Base-by-base conservation (phyloP, 139 green algal species). In the Bryopsis sp. region DNA sequence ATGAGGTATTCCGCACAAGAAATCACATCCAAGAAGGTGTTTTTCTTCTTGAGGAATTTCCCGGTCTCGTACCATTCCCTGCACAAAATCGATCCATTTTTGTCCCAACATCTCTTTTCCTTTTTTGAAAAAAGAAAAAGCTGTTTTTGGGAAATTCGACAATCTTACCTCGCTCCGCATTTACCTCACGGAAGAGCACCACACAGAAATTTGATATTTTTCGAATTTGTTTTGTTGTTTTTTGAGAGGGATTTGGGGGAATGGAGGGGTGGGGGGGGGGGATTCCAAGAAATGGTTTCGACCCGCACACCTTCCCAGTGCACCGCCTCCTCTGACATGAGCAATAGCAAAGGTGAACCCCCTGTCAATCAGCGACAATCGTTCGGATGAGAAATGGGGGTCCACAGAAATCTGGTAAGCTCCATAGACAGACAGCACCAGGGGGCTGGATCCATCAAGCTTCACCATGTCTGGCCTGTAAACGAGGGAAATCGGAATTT, bases 21-120 rank as follows among this genome's bases (percentile, higher is more conserved):
- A 68, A 95, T 89, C 65, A 92, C 88, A 75, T 96, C 89, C 0
- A 74, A 78, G 68, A 95, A 94, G 3, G 87, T 96, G 80, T 92
- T 94, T 31, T 72, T 78, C 77, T 96, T 96, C 33, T 85, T 81
- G 47, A 89, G 69, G 70, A 81, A 88, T 82, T 95, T 96, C 34
- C 88, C 88, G 32, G 89, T 73, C 72, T 90, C 75, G 72, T 93
- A 93, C 85, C 87, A 90, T 39, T 71, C 22, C 31, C 36, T 47
- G 39, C 36, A 28, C 4, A 48, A 0, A 32, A 71, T 22, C 29
- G 48, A 7, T 31, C 54, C 3, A 39, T 46, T 22, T n/a, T n/a
- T n/a, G n/a, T n/a, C n/a, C n/a, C n/a, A n/a, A n/a, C n/a, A n/a
- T n/a, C n/a, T n/a, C n/a, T n/a, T n/a, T n/a, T n/a, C n/a, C n/a